A percentile compares a stretch with the other conserved stretches of the same genome.
phyloP scores from a whole-genome alignment of 2,329 filamentous ascomycete species.

The Keithomyces neogunnii region DNA sequence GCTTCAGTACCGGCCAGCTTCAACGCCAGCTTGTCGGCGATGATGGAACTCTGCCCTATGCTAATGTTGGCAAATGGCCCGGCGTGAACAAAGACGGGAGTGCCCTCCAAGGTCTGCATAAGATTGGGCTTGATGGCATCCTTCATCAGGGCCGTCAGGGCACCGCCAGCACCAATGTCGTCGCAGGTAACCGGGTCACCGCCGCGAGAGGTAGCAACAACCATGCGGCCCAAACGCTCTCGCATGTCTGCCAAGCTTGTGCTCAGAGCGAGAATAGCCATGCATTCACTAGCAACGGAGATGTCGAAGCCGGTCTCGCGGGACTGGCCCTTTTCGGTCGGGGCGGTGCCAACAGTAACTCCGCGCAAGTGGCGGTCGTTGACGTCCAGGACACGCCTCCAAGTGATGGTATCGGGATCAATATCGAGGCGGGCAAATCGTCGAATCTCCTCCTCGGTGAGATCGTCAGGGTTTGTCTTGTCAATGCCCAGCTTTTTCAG shows the following conservation, averaged over 20 bases:
- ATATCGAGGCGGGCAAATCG: conserved; percentile 93
- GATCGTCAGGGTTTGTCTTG: conserved; percentile 85
- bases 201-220: conserved; percentile 75
- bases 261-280: conserved; percentile 94
- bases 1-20: conserved; percentile 93
- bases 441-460: conserved; percentile 81
- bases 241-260: conserved; percentile 83
- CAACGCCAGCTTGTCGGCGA: conserved; percentile 89
- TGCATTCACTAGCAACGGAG: conserved; percentile 93
- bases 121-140: conserved; percentile 98
- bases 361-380: conserved; percentile 91
- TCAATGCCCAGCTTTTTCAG: conserved; percentile 93
- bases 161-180: conserved; percentile 87
- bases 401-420: conserved; percentile 93
- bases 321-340: conserved; percentile 82
- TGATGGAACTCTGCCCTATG: conserved; percentile 90
- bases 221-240: conserved; percentile 90
- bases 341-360: conserved; percentile 78
- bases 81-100: conserved; percentile 93
- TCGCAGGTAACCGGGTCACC: conserved; percentile 95
- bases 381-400: conserved; percentile 91
- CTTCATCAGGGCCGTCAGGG: conserved; percentile 89
- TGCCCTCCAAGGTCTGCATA: conserved; percentile 97
- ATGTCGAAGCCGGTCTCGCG: conserved; percentile 95
- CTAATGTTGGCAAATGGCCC: conserved; percentile 98